Evolutionary conservation across 1,139 yeast species (phyloP), one percentile per base, ranked within the genome.

Genomic region (Hyphopichia pseudoburtonii): DNA sequence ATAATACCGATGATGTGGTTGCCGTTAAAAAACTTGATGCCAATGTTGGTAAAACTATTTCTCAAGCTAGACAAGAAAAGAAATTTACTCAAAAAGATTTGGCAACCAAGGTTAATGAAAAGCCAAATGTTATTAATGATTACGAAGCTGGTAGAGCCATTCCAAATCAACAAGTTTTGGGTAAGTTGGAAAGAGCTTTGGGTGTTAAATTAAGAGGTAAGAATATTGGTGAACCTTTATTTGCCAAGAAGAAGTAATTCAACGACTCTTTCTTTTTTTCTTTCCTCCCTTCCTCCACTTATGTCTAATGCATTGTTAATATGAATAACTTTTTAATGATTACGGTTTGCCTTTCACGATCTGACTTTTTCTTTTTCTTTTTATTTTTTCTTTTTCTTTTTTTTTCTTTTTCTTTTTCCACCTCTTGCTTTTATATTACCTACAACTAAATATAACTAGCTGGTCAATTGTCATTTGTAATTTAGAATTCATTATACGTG

Each of bases 171-270:
- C 97, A 89, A 67, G 68, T 92, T 38, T 76, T 92, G 57, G 92
- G 85, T 42, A 92, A 92, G 73, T 70, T 94, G 64, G 98, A 92
- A 71, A 80, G 97, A 64, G 96, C 86, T 32, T 74, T 92, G 55
- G 97, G 97, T 50, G 85, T 92, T 49, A 92, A 89, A 72, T 80
- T 92, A 61, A 82, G 98, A 71, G 98, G 98, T 56, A 89, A 90
- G 73, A 86, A 83, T 66, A 86, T 92, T 54, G 98, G 98, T 46
- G 82, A 83, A 56, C 96, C 98, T 30, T 75, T 92, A 51, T 84
- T 83, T 50, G 84, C 79, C 37, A 81, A 83, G 66, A 84, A 85
- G 73, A 74, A 74, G 66, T 74, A 67, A 48, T 26, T 32, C 9
- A 14, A 32, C 24, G 17, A 17, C 8, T 30, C 12, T 24, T 24